phyloP scores from a whole-genome alignment of 805 yeast genomes.

The Lipomyces yamadae region DNA sequence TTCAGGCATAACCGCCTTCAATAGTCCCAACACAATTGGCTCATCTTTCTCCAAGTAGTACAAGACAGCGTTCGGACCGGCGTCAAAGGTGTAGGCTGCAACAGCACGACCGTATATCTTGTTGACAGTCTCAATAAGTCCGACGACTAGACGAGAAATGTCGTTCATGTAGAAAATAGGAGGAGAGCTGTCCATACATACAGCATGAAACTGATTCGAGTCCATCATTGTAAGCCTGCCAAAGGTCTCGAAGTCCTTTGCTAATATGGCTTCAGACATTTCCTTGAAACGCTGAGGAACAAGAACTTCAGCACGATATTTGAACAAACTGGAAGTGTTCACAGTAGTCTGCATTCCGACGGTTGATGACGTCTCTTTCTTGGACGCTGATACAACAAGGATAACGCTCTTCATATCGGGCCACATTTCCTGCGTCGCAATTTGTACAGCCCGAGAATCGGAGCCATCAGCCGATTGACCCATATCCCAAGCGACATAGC shows the following conservation, averaged over 20 bases:
- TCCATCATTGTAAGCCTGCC: slow-evolving; percentile 94
- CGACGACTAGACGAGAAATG: slow-evolving; percentile 81
- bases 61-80: slow-evolving; percentile 98
- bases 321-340: slow-evolving; percentile 81
- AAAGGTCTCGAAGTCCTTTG: slow-evolving; percentile 76
- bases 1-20: slow-evolving; percentile 62
- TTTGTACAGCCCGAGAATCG: slow-evolving; percentile 92
- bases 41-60: slow-evolving; percentile 84
- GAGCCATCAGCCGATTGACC: slow-evolving; percentile 76
- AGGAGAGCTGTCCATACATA: slow-evolving; percentile 93
- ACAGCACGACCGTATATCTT: slow-evolving; percentile 62
- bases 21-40: slow-evolving; percentile 68
- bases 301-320: slow-evolving; percentile 73
- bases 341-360: slow-evolving; percentile 97
- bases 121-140: slow-evolving; percentile 78
- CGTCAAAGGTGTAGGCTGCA: slow-evolving; percentile 98
- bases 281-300: slow-evolving; percentile 85
- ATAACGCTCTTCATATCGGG: slow-evolving; percentile 90
- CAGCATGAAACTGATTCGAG: slow-evolving; percentile 96
- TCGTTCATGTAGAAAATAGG: slow-evolving; percentile 95
- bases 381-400: slow-evolving; percentile 87
- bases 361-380: slow-evolving; percentile 94
- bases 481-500: slow-evolving; percentile 99
- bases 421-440: slow-evolving; percentile 87
- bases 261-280: slow-evolving; percentile 77